phyloP scores from a whole-genome alignment of 2,329 filamentous ascomycete species.

The Davidsoniella eucalypti region DNA sequence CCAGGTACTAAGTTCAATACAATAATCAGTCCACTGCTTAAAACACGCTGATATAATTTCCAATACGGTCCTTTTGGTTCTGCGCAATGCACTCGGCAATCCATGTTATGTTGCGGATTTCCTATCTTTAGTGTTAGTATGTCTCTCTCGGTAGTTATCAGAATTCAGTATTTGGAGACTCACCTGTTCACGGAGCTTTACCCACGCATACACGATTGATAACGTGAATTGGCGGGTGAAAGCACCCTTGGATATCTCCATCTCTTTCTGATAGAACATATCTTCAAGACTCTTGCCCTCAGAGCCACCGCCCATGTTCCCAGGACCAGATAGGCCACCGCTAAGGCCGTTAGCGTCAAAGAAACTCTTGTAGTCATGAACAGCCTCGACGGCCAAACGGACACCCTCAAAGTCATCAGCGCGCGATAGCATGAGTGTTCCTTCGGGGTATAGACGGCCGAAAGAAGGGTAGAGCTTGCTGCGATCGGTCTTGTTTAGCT shows the following conservation, averaged over 20 bases:
- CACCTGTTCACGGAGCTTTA: constrained; percentile 94
- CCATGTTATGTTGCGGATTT: constrained; percentile 99
- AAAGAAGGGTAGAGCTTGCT: constrained; percentile 94
- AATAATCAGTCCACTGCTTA: constrained; percentile 22
- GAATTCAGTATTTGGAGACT: constrained; percentile 18
- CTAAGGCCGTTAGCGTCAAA: constrained; percentile 80
- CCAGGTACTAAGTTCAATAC: background rate
- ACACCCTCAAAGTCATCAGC: constrained; percentile 94
- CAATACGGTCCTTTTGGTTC: constrained; percentile 97
- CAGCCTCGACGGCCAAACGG: constrained; percentile 78
- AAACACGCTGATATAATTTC: constrained; percentile 98
- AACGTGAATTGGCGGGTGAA: constrained; percentile 95
- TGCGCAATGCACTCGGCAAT: constrained; percentile 99
- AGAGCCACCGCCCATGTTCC: constrained; percentile 70
- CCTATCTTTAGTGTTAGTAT: constrained; percentile 37
- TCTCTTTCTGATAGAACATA: constrained; percentile 98
- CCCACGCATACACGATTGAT: constrained; percentile 92
- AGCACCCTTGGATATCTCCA: constrained; percentile 90
- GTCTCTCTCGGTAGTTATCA: background rate
- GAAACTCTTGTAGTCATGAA: constrained; percentile 86
- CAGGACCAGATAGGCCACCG: constrained; percentile 52
- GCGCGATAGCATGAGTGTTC: constrained; percentile 82
- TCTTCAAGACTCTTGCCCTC: constrained; percentile 89
- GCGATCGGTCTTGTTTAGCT: constrained; percentile 80
- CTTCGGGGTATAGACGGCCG: constrained; percentile 82